Conservation (phyloP, 805 yeast genomes). For the Schizosaccharomyces osmophilus region DNA sequence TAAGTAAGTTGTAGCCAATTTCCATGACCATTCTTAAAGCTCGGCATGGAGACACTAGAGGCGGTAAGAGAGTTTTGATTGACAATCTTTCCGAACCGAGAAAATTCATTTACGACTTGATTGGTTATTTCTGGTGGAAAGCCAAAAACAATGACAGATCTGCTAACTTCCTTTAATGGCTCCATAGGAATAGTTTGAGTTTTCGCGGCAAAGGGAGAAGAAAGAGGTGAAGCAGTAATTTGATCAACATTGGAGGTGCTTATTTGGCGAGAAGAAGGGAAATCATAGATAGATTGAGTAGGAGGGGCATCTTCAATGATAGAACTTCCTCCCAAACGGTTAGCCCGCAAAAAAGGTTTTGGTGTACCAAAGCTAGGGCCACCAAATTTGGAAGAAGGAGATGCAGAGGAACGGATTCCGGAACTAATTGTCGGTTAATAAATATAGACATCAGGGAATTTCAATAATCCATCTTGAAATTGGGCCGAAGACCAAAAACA, state of each 20-base stretch:
- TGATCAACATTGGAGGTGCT: not conserved
- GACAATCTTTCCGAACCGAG: conserved; percentile 53
- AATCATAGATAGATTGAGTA: conserved; percentile 1
- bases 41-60: conserved; percentile 11
- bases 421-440: not conserved
- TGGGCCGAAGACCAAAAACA: too few relatives aligned
- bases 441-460: too few relatives aligned
- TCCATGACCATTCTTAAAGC: conserved; percentile 26
- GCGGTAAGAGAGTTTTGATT: conserved; percentile 39
- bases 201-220: not conserved
- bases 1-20: conserved; percentile 84
- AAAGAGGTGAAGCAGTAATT: not conserved
- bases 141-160: conserved; percentile 58
- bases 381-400: conserved; percentile 7
- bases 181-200: not conserved
- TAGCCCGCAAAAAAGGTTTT: conserved; percentile 5
- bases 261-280: not conserved
- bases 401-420: not conserved
- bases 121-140: conserved; percentile 56
- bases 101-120: conserved; percentile 43
- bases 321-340: not conserved
- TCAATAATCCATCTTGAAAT: too few relatives aligned
- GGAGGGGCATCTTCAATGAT: conserved; percentile 2
- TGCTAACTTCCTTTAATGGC: conserved; percentile 1
- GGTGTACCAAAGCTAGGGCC: conserved; percentile 12